phyloP scores from a whole-genome alignment of 306 rosid species.

The Pterocarpus santalinus region DNA sequence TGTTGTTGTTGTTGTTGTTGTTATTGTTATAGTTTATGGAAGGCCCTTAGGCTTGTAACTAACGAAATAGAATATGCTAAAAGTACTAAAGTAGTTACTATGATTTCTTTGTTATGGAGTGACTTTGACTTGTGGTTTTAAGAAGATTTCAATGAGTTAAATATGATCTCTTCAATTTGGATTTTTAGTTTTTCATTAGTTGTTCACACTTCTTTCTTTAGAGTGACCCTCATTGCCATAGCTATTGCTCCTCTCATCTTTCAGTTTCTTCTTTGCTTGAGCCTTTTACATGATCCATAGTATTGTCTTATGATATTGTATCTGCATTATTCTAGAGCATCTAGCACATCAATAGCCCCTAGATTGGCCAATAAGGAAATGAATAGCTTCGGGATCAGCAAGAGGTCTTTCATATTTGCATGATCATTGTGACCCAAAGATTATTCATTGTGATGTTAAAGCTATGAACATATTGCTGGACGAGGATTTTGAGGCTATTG shows the following conservation, averaged over 20 bases:
- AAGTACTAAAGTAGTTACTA: neutral
- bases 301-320: constrained; percentile 5
- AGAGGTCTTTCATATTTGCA: constrained; percentile 85
- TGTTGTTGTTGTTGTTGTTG: too few relatives aligned
- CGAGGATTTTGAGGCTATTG: constrained; percentile 86
- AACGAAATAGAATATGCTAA: neutral
- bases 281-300: neutral
- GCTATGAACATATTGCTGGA: constrained; percentile 81
- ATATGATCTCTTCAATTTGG: neutral
- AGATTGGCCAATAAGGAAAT: constrained; percentile 81
- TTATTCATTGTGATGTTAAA: constrained; percentile 81
- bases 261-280: neutral
- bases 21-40: neutral
- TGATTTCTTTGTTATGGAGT: neutral
- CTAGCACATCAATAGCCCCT: constrained; percentile 74
- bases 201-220: neutral
- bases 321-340: constrained; percentile 59
- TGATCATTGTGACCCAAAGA: constrained; percentile 83
- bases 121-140: neutral
- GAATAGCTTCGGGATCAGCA: constrained; percentile 83
- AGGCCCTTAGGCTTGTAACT: neutral
- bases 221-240: neutral
- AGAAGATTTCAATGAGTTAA: neutral
- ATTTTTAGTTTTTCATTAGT: neutral
- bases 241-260: neutral